Base-by-base conservation (phyloP, 2,329 filamentous ascomycete species). In the Aspergillus chevalieri region DNA sequence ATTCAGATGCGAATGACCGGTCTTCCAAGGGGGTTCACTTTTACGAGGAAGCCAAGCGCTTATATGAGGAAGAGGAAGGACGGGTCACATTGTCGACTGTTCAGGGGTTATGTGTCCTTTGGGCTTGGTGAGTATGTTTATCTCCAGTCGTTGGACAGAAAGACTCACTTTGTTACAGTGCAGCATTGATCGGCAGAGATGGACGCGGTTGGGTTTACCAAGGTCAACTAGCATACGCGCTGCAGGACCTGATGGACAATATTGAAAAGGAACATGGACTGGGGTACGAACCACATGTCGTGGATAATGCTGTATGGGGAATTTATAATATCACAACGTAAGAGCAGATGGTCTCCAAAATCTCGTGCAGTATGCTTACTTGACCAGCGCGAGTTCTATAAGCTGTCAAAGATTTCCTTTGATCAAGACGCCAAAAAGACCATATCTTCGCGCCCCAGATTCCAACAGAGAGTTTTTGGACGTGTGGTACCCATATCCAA, bases 31-130 rank as follows among this genome's bases (percentile, higher is more conserved):
- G 62, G 17, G 48, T 57, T 6, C 62, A 65, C 43, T 69, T 69
- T 34, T 68, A 66, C 49, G 54, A 59, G 19, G 65, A 70, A 52
- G 66, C 65, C 5, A 66, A 62, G 48, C 58, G 49, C 4, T 52
- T 59, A 6, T 53, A 65, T 6, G 62, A 67, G 5, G 51, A 63
- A 28, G 61, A 65, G 49, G 58, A 65, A 34, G 65, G 63, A 5
- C 55, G 57, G 42, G 55, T 66, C 10, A 64, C 56, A 3, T 46
- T 69, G 14, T 44, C 63, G 5, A 62, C 60, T n/a, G 55, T 68
- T 6, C 64, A 68, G 51, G 63, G 64, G 1, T 46, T 66, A 9
- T 64, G 61, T 3, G 57, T 66, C 1, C 51, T 67, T 14, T 61
- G 62, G 50, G 39, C 59, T 21, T 64, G 60, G 65, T 66, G 53